A percentile compares a stretch with the other conserved stretches of the same genome.
Conservation (phyloP, 305 asterid species). For the Petunia hybrid region DNA sequence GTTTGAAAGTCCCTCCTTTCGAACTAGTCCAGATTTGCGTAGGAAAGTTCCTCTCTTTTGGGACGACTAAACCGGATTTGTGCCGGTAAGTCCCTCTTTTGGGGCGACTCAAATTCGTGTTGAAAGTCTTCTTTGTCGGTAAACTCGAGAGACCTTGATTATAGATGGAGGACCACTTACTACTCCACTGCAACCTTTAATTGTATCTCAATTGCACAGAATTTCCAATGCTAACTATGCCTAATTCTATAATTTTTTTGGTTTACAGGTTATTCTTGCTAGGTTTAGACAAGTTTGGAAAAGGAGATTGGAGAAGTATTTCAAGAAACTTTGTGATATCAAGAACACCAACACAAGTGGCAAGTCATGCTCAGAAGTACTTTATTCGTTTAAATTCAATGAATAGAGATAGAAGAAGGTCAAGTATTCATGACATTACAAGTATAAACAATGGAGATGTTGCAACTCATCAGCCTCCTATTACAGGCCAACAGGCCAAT, state of each 20-base stretch:
- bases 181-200: too few species aligned
- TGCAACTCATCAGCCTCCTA: conserved; percentile 62
- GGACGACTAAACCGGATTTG: too few species aligned
- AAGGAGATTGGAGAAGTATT: conserved; percentile 64
- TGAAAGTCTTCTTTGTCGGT: too few species aligned
- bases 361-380: conserved; percentile 64
- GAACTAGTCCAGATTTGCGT: too few species aligned
- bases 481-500: conserved; percentile 66
- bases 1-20: too few species aligned
- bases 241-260: neutral
- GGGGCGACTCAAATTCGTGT: too few species aligned
- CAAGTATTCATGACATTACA: conserved; percentile 78
- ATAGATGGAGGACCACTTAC: too few species aligned
- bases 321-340: conserved; percentile 54
- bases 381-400: conserved; percentile 72
- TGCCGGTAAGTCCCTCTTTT: too few species aligned
- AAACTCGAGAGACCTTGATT: too few species aligned
- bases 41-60: too few species aligned
- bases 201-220: too few species aligned
- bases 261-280: conserved; percentile 51
- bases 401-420: conserved; percentile 71
- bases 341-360: conserved; percentile 57
- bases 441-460: conserved; percentile 53
- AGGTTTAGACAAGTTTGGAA: conserved; percentile 57
- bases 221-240: neutral